phyloP scores from a whole-genome alignment of 176 grass and related monocot species.

The Oryza nivara region DNA sequence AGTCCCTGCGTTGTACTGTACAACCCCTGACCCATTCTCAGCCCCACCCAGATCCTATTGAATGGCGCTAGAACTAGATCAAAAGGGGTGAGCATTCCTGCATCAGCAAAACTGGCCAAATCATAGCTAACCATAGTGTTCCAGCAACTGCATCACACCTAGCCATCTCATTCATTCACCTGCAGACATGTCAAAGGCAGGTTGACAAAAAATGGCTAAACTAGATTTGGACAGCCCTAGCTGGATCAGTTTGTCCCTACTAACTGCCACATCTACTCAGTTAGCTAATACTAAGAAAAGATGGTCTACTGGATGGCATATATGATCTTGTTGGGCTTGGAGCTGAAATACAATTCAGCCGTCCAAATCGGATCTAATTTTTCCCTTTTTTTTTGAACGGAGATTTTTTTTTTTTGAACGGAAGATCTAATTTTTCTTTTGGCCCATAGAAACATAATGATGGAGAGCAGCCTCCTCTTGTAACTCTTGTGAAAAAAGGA shows the following conservation, averaged over 20 bases:
- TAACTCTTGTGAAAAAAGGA: background rate
- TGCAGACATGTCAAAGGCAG: background rate
- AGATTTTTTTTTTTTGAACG: no score
- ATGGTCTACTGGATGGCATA: background rate
- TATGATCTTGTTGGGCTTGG: background rate
- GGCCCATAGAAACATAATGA: conserved; percentile 3
- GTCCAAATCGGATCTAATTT: background rate
- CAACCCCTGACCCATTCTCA: no score
- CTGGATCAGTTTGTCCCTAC: background rate
- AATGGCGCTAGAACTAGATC: background rate
- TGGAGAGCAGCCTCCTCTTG: background rate
- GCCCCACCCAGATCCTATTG: no score
- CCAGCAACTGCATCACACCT: background rate
- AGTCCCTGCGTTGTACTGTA: background rate
- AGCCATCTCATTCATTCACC: background rate
- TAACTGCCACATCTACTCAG: background rate
- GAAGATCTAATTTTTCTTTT: background rate
- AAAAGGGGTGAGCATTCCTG: background rate
- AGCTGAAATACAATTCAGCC: background rate
- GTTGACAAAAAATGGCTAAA: background rate
- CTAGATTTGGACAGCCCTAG: background rate
- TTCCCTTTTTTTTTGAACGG: no score
- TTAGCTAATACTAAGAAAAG: background rate
- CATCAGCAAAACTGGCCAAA: background rate
- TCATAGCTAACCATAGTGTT: background rate